Evolutionary conservation across 306 rosid species (phyloP), one percentile per base, ranked within the genome.

Genomic region (Canavalia ensiformis): DNA sequence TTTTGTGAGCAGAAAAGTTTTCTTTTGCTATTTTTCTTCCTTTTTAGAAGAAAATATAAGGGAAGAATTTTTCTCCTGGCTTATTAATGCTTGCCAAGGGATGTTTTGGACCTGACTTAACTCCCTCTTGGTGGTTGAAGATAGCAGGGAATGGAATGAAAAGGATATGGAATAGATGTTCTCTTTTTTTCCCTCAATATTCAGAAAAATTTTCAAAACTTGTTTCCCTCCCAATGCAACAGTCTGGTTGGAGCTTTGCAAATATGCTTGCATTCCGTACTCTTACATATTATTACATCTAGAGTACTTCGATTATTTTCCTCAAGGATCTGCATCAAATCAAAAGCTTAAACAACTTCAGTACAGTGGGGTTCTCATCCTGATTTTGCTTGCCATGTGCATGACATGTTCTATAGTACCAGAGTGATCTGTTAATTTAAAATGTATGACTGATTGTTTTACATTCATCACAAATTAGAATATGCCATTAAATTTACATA

Each of bases 401-500:
- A n/a, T 41, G 71, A 18, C 49, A 65, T 65, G 13, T 41, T 65
- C 34, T 41, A 4, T 41, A 28, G 51, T 0, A 58, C 25, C 70
- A 42, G 47, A 45, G 8, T n/a, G 28, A 57, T 79, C 55, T 56
- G 29, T 68, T 79, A 55, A 2, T 68, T 68, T 56, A 46, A 44
- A 78, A 65, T 28, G 57, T 28, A 30, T 67, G 68, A 18, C 44
- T 37, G 56, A 57, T 57, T 49, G 47, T 47, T 47, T 52, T 25
- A n/a, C 51, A 9, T 42, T 34, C 46, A 31, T 49, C 6, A n/a
- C 7, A 5, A 18, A 18, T 18, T 18, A 18, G 25, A 18, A 28
- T 75, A 30, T 76, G 13, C 41, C 68, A 28, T 59, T 70, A 10
- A 66, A 57, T 37, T 30, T 78, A 49, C 73, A 56, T 66, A 49